Conservation (phyloP, 2,329 filamentous ascomycete genomes). For the Colletotrichum limetticola region DNA sequence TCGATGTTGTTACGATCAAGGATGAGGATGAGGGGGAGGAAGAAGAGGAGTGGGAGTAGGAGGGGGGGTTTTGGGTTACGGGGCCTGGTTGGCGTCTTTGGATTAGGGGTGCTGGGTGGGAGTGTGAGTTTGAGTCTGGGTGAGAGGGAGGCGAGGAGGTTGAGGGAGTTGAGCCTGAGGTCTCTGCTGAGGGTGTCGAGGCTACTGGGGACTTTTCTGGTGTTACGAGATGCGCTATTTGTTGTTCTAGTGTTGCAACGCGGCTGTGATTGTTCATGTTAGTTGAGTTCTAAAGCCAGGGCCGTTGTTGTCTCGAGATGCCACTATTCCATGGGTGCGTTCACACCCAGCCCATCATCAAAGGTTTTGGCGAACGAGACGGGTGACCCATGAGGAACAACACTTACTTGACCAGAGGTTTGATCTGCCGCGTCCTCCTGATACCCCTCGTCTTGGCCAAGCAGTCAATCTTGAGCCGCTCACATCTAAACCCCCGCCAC, state of each 20-base stretch:
- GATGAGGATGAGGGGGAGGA: not conserved
- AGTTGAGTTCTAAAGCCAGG: not conserved
- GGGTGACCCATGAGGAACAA: too few species aligned
- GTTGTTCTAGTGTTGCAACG: conserved; percentile 40
- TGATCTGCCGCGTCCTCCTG: conserved; percentile 45
- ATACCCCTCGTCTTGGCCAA: conserved; percentile 42
- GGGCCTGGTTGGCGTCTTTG: not conserved
- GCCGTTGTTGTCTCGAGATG: not conserved
- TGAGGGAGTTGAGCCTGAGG: not conserved
- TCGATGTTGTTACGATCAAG: not conserved
- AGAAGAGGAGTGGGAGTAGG: too few species aligned
- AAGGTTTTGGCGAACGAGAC: too few species aligned
- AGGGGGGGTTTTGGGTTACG: not conserved
- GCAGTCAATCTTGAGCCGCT: conserved; percentile 42
- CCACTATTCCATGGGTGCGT: not conserved
- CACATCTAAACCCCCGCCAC: conserved; percentile 35
- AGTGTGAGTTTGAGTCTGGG: not conserved
- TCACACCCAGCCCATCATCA: too few species aligned
- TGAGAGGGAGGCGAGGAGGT: not conserved
- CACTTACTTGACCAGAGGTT: conserved; percentile 40
- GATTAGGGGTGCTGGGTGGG: not conserved
- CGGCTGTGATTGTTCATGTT: conserved; percentile 32
- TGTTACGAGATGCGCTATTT: conserved; percentile 34
- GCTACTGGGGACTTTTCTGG: not conserved
- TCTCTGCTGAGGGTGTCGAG: not conserved